Evolutionary conservation across 2,329 filamentous ascomycete species (phyloP), one percentile per base, ranked within the genome.

Genomic region (Berkeleyomyces basicola): DNA sequence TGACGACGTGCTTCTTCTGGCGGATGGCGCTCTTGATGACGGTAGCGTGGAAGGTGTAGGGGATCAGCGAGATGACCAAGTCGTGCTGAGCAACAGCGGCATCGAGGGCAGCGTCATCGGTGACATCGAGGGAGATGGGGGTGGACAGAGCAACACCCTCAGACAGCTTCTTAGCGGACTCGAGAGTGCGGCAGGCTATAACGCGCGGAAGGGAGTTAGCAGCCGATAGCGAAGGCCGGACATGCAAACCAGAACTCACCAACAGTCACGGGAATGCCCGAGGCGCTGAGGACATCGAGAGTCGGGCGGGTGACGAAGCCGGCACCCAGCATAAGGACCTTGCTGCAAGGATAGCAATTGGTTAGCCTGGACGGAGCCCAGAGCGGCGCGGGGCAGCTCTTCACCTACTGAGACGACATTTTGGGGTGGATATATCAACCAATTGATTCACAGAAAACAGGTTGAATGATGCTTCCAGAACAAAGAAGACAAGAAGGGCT

Each of bases 1-100:
- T 96, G 71, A 97, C 91, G 65, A 97, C 90, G 78, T 97, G 78
- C 82, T 92, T 96, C 87, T 96, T 96, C 70, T 86, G 82, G 70
- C 86, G 83, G 76, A 97, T 96, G 67, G 90, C 92, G 43, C 87
- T 85, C 81, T 95, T 92, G 82, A 96, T 95, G 70, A 96, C 90
- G 63, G 81, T 79, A 55, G 86, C 88, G 74, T 95, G 90, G 81
- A 84, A 89, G 65, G 84, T 95, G 78, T 96, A 97, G 59, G 92
- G 92, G 69, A 97, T 96, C 74, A 97, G 74, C 71, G 78, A 83
- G 73, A 91, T 87, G 72, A 87, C 84, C 9, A 95, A 76, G 72
- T 93, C 87, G 72, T 87, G 80, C 79, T 95, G 84, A 71, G 80
- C 84, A 65, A 96, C 82, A 71, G 84, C 89, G 61, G 84, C 82